Evolutionary conservation across 2,329 filamentous ascomycete genomes (phyloP).

Genomic region (Nemania sp.): DNA sequence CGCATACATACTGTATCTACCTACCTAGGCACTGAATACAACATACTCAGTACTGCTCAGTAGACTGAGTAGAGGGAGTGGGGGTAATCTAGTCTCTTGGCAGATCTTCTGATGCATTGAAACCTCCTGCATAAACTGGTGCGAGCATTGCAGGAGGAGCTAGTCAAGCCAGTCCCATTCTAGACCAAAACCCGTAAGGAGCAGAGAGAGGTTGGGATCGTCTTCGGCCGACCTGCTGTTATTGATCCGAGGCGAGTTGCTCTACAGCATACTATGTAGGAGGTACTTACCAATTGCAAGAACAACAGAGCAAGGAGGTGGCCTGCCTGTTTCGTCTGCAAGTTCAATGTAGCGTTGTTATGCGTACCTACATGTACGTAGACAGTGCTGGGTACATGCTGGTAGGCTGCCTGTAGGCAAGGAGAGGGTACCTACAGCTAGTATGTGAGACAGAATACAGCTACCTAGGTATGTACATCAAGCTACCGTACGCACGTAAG

Average conservation of each 20-base stretch:
- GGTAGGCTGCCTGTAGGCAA: no score
- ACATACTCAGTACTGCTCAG: no score
- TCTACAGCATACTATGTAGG: no score
- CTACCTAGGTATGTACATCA: no score
- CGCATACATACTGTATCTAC: no score
- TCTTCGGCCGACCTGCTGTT: slow-evolving; percentile 7
- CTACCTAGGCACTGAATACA: no score
- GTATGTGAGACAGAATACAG: no score
- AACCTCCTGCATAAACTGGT: slow-evolving; percentile 43
- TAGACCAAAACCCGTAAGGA: slow-evolving; percentile 16
- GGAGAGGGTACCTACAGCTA: no score
- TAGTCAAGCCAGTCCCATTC: slow-evolving; percentile 31
- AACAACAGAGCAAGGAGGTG: background rate
- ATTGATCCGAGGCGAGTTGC: background rate
- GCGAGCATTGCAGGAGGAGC: slow-evolving; percentile 29
- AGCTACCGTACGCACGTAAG: no score
- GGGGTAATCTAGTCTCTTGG: slow-evolving; percentile 44
- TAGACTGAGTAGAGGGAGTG: slow-evolving; percentile 13
- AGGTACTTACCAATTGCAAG: no score
- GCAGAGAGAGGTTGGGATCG: slow-evolving; percentile 21
- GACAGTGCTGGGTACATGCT: no score
- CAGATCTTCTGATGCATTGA: slow-evolving; percentile 43
- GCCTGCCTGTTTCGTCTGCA: slow-evolving; percentile 2
- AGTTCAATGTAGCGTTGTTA: background rate
- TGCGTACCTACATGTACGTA: slow-evolving; percentile 5